phyloP scores from a whole-genome alignment of 2,329 filamentous ascomycete species.

The Truncatella angustata region DNA sequence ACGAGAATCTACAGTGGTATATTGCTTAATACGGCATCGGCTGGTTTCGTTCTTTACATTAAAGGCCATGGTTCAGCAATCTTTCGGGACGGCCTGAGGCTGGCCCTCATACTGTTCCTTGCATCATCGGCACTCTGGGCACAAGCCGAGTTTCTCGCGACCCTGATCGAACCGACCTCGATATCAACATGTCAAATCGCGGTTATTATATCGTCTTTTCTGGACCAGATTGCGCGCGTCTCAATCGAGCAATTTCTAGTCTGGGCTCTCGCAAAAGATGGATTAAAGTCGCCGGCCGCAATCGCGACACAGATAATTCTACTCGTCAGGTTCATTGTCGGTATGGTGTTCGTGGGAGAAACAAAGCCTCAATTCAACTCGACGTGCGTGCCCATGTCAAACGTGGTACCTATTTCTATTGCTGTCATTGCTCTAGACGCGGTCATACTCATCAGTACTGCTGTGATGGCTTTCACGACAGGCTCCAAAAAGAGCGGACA shows the following conservation, averaged over 20 bases:
- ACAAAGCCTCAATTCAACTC: slow-evolving; percentile 50
- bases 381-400: slow-evolving; percentile 50
- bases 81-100: slow-evolving; percentile 59
- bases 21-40: slow-evolving; percentile 50
- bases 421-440: slow-evolving; percentile 43
- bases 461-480: slow-evolving; percentile 37
- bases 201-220: slow-evolving; percentile 49
- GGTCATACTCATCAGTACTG: slow-evolving; percentile 40
- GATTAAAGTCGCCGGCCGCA: slow-evolving; percentile 32
- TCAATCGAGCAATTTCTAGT: slow-evolving; percentile 53
- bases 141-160: slow-evolving; percentile 48
- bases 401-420: slow-evolving; percentile 43
- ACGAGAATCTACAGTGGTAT: slow-evolving; percentile 41
- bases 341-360: slow-evolving; percentile 53
- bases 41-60: slow-evolving; percentile 42
- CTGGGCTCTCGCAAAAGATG: slow-evolving; percentile 45
- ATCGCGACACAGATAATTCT: slow-evolving; percentile 47
- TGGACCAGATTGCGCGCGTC: slow-evolving; percentile 56
- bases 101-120: slow-evolving; percentile 60
- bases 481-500: slow-evolving; percentile 31
- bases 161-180: slow-evolving; percentile 43
- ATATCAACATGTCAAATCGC: slow-evolving; percentile 48
- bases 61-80: slow-evolving; percentile 47
- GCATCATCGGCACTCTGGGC: slow-evolving; percentile 53
- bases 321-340: slow-evolving; percentile 48